These are phyloP conservation scores for Anastatica hierochuntica DNA, from an alignment of 345 rosid species.

Conservation along the genomic window DNA sequence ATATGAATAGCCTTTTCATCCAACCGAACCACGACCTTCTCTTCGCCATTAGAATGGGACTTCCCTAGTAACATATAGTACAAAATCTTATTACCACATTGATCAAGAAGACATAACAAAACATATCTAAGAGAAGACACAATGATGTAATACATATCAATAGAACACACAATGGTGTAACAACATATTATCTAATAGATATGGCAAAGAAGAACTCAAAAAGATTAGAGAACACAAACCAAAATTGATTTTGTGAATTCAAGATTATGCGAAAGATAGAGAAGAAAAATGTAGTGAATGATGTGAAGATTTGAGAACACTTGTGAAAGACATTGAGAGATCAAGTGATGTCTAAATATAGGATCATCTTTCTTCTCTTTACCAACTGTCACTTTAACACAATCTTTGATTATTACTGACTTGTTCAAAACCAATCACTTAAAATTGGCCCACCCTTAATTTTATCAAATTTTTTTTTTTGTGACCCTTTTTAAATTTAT, in stretches of 20 bases:
- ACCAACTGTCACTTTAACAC: conserved; percentile 28
- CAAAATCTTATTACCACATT: no score
- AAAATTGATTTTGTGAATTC: neutral
- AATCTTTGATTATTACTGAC: conserved; percentile 26
- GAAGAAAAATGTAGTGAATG: neutral
- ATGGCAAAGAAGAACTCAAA: no score
- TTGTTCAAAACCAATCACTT: conserved; percentile 25
- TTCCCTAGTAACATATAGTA: conserved; percentile 6
- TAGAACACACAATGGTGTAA: no score
- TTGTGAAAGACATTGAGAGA: conserved; percentile 9
- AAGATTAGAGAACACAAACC: conserved; percentile 3
- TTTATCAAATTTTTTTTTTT: neutral
- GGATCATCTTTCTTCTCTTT: conserved; percentile 9
- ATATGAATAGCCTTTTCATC: conserved; percentile 45
- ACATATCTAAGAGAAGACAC: conserved; percentile 2
- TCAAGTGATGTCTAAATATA: conserved; percentile 24
- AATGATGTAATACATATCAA: no score
- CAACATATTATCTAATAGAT: no score
- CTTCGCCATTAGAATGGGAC: conserved; percentile 44
- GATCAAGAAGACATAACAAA: conserved; percentile 2
- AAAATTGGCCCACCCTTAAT: neutral
- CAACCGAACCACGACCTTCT: conserved; percentile 51
- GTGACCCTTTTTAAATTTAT: neutral
- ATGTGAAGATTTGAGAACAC: conserved; percentile 21
- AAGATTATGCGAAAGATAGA: no score